These are phyloP conservation scores for Pilasporangium apinafurcum DNA, from an alignment of 352 stramenopile genomes.

Conservation along the genomic window DNA sequence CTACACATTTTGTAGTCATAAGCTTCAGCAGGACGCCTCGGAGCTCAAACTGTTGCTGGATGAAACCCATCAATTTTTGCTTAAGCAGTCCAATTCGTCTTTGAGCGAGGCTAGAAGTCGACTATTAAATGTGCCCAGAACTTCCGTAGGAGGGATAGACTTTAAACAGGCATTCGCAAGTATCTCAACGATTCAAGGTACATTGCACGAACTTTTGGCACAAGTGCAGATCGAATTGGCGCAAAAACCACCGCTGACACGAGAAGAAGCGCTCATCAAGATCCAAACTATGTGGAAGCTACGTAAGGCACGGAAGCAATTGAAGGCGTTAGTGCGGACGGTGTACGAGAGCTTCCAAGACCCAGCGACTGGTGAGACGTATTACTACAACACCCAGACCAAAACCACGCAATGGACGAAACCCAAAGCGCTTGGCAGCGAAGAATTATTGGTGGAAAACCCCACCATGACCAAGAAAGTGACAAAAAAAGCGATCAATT, in stretches of 20 bases:
- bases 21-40: conserved; percentile 55
- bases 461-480: conserved; percentile 2
- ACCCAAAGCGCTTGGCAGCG: conserved; percentile 28
- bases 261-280: conserved; percentile 45
- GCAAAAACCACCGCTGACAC: conserved; percentile 32
- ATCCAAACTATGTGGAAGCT: conserved; percentile 79
- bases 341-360: conserved; percentile 61
- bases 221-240: conserved; percentile 43
- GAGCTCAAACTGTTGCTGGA: conserved; percentile 52
- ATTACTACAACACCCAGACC: conserved; percentile 79
- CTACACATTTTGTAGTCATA: conserved; percentile 7
- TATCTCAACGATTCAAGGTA: conserved; percentile 28
- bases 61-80: conserved; percentile 35
- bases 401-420: conserved; percentile 67
- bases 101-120: too few species aligned
- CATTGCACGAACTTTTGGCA: conserved; percentile 29
- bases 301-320: conserved; percentile 57
- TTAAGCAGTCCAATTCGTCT: background rate
- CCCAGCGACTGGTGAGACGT: conserved; percentile 47
- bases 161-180: conserved; percentile 34
- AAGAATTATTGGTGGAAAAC: conserved; percentile 4
- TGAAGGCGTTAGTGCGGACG: conserved; percentile 46
- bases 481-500: conserved; percentile 18
- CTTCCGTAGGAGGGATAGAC: conserved; percentile 13
- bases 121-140: too few species aligned